phyloP scores from a whole-genome alignment of 106 monocot genomes.

The Dendrobium nobile region DNA sequence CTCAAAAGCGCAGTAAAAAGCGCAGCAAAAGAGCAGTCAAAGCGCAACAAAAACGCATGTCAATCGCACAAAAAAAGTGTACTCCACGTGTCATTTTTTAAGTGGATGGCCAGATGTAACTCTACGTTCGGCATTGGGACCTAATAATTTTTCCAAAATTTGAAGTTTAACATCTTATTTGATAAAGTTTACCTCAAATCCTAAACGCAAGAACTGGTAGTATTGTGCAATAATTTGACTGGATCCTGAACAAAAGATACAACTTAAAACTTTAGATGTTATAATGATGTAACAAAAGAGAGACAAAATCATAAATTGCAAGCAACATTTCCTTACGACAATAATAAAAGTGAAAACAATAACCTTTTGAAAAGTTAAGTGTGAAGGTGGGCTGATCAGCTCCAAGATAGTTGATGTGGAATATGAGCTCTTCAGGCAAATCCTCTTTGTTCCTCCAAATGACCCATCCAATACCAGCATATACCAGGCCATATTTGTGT shows the following conservation, averaged over 20 bases:
- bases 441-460: slow-evolving; percentile 93
- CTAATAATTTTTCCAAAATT: too few relatives aligned
- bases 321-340: neutral
- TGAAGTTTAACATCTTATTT: too few relatives aligned
- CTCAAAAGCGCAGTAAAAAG: too few relatives aligned
- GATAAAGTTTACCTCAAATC: slow-evolving; percentile 46
- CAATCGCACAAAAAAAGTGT: too few relatives aligned
- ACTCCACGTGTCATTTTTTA: too few relatives aligned
- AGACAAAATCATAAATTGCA: too few relatives aligned
- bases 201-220: slow-evolving; percentile 84
- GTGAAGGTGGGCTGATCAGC: slow-evolving; percentile 94
- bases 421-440: slow-evolving; percentile 86
- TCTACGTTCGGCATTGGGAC: too few relatives aligned
- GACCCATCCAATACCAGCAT: slow-evolving; percentile 83
- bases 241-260: slow-evolving; percentile 36
- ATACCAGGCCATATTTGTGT: slow-evolving; percentile 95
- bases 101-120: too few relatives aligned
- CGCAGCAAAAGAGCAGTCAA: too few relatives aligned
- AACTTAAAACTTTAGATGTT: neutral
- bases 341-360: neutral
- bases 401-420: slow-evolving; percentile 89
- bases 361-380: slow-evolving; percentile 94
- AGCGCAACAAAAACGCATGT: too few relatives aligned
- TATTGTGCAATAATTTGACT: slow-evolving; percentile 94
- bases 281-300: too few relatives aligned